A percentile compares a stretch with the other conserved stretches of the same genome.
Evolutionary conservation across 2,329 filamentous ascomycete species (phyloP).

Genomic region (Xylariaceae sp.): DNA sequence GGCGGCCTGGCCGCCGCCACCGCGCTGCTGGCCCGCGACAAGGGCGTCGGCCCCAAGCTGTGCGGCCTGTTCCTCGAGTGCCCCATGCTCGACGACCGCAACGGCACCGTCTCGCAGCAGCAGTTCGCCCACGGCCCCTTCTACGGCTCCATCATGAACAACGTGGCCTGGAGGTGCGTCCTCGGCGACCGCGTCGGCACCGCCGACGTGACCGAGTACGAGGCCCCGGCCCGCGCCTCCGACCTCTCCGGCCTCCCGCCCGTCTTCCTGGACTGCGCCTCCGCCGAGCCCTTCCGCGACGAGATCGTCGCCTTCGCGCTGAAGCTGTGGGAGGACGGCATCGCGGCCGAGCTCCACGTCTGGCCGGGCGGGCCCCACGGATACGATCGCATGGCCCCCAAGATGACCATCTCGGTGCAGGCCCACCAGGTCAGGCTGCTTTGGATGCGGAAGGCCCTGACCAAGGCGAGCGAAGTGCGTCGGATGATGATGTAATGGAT

Average conservation of each 20-base stretch:
- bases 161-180: constrained; percentile 24
- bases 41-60: constrained; percentile 24
- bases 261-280: constrained; percentile 28
- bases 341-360: constrained; percentile 27
- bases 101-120: constrained; percentile 20
- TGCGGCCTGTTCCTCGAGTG: constrained; percentile 31
- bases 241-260: constrained; percentile 24
- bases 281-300: constrained; percentile 26
- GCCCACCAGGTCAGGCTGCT: constrained; percentile 20
- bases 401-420: constrained; percentile 20
- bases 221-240: constrained; percentile 21
- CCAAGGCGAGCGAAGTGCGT: constrained; percentile 10
- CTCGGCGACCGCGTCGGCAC: constrained; percentile 21
- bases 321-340: constrained; percentile 25
- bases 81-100: constrained; percentile 35
- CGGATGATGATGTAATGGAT: too few relatives aligned
- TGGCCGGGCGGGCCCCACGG: constrained; percentile 27
- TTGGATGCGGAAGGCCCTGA: constrained; percentile 22
- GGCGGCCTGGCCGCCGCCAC: constrained; percentile 48
- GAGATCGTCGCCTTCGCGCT: constrained; percentile 27
- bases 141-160: constrained; percentile 23
- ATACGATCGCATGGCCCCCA: constrained; percentile 23
- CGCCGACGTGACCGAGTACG: constrained; percentile 22
- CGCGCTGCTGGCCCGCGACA: constrained; percentile 39
- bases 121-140: constrained; percentile 24